phyloP scores from a whole-genome alignment of 2,329 filamentous ascomycete species.

The Botrytis cinerea region DNA sequence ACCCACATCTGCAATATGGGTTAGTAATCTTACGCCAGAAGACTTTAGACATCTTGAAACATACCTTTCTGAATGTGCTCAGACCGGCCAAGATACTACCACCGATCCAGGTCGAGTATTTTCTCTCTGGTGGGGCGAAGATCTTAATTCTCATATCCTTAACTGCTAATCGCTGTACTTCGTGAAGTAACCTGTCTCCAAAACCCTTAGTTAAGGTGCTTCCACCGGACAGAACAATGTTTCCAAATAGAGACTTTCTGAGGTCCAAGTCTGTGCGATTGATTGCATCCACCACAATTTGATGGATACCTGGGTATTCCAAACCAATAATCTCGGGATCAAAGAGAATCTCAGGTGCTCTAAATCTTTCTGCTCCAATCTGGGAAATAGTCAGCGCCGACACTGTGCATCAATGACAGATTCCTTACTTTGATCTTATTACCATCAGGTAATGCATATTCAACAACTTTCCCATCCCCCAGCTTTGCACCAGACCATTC shows the following conservation, averaged over 20 bases:
- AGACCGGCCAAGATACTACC: conserved; percentile 94
- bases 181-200: conserved; percentile 85
- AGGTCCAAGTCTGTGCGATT: conserved; percentile 93
- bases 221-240: conserved; percentile 95
- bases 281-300: conserved; percentile 96
- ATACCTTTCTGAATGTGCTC: conserved; percentile 97
- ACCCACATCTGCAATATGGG: conserved; percentile 83
- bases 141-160: conserved; percentile 99
- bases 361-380: conserved; percentile 91
- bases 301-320: conserved; percentile 95
- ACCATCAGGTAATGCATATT: conserved; percentile 90
- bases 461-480: conserved; percentile 74
- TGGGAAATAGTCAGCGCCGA: conserved; percentile 44
- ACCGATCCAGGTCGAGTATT: conserved; percentile 99
- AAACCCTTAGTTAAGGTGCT: conserved; percentile 97
- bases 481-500: conserved; percentile 84
- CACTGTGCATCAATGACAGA: conserved; percentile 2
- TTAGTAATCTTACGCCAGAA: conserved; percentile 28
- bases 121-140: conserved; percentile 93
- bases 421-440: conserved; percentile 81
- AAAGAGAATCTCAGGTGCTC: conserved; percentile 95
- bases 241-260: conserved; percentile 89
- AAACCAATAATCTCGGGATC: conserved; percentile 96
- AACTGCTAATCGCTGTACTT: conserved; percentile 89
- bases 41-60: conserved; percentile 34